Percentiles rank a stretch among this genome's conserved stretches.
These are phyloP conservation scores for Incumbomyces lentus DNA, from an alignment of 2,329 filamentous ascomycete species.

Conservation along the genomic window DNA sequence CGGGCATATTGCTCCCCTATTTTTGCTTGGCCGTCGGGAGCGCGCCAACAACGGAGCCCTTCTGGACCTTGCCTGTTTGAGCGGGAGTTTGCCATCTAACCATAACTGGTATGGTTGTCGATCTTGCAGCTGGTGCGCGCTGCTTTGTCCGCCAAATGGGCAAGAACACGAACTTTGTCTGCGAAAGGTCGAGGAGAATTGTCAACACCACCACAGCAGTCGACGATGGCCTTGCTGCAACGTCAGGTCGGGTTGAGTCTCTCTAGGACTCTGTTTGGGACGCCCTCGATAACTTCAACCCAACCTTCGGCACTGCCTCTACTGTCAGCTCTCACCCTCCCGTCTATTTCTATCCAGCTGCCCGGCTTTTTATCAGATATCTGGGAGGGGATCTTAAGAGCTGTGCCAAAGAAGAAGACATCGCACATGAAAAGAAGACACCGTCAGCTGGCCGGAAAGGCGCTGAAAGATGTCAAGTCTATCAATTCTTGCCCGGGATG, in stretches of 20 bases:
- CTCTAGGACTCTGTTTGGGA: slow-evolving; percentile 2
- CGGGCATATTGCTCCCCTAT: slow-evolving; percentile 10
- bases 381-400: slow-evolving; percentile 85
- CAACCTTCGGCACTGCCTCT: slow-evolving; percentile 40
- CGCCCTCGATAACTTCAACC: slow-evolving; percentile 17
- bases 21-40: slow-evolving; percentile 12
- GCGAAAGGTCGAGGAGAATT: neutral
- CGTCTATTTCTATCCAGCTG: slow-evolving; percentile 50
- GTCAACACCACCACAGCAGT: neutral
- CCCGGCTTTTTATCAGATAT: slow-evolving; percentile 66
- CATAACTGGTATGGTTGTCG: neutral
- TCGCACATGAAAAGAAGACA: slow-evolving; percentile 92
- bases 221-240: slow-evolving; percentile 4
- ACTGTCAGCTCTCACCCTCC: slow-evolving; percentile 48
- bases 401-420: slow-evolving; percentile 97
- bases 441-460: slow-evolving; percentile 92
- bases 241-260: slow-evolving; percentile 1
- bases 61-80: neutral
- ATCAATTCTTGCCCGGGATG: slow-evolving; percentile 85
- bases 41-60: neutral
- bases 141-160: too few species aligned
- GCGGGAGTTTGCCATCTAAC: neutral
- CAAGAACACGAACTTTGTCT: neutral
- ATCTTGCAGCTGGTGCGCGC: neutral
- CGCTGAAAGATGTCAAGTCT: slow-evolving; percentile 75